Evolutionary conservation across 352 stramenopile species (phyloP).

Genomic region (Phytopythium oedochilum): DNA sequence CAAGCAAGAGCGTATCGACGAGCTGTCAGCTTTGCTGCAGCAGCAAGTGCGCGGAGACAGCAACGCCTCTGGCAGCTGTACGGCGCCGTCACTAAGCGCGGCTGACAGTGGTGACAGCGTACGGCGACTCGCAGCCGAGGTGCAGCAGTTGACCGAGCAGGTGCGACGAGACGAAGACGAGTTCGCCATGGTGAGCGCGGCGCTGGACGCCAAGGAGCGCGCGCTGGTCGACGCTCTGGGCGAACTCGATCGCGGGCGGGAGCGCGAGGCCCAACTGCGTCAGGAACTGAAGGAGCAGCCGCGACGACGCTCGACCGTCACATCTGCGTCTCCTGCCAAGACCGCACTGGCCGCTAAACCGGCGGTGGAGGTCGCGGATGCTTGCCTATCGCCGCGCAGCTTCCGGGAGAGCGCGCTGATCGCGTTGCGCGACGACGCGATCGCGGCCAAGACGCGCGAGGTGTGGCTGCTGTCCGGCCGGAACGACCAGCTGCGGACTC

Average conservation of each 20-base stretch:
- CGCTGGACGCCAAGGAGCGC: slow-evolving; percentile 45
- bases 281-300: slow-evolving; percentile 36
- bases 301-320: slow-evolving; percentile 6
- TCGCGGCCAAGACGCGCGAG: slow-evolving; percentile 63
- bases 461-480: slow-evolving; percentile 63
- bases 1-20: slow-evolving; percentile 60
- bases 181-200: slow-evolving; percentile 53
- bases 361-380: slow-evolving; percentile 21
- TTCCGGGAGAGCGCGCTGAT: slow-evolving; percentile 76
- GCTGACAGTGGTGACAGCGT: slow-evolving; percentile 11
- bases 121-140: slow-evolving; percentile 10
- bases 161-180: slow-evolving; percentile 63
- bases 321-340: neutral
- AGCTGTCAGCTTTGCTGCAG: slow-evolving; percentile 44
- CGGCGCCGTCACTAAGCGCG: neutral
- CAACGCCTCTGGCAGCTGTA: neutral
- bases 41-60: neutral
- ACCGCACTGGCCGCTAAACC: neutral
- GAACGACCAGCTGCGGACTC: slow-evolving; percentile 57
- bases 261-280: slow-evolving; percentile 30
- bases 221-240: slow-evolving; percentile 28
- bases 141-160: slow-evolving; percentile 36
- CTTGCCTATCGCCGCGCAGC: slow-evolving; percentile 64
- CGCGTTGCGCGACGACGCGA: slow-evolving; percentile 63
- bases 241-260: slow-evolving; percentile 19